These are phyloP conservation scores for Albugo candida DNA, from an alignment of 352 stramenopile species.

Conservation along the genomic window DNA sequence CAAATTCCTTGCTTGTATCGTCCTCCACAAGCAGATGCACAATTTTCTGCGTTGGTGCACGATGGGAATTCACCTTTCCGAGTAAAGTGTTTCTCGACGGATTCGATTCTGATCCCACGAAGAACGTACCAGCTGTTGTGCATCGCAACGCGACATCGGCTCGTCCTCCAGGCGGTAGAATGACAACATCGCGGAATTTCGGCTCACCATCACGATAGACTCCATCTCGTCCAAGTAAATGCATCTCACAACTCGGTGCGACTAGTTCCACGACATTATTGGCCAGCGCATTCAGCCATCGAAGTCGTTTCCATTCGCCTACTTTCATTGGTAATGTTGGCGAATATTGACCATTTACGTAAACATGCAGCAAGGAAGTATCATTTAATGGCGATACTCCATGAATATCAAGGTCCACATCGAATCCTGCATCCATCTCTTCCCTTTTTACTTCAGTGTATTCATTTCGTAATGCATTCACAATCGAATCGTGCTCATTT, in stretches of 20 bases:
- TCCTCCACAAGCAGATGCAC: conserved; percentile 26
- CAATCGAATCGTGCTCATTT: conserved; percentile 31
- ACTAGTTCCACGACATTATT: conserved; percentile 62
- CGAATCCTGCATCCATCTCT: conserved; percentile 12
- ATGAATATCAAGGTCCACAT: conserved; percentile 21
- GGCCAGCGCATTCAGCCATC: conserved; percentile 59
- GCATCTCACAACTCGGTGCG: conserved; percentile 24
- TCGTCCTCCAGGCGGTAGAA: conserved; percentile 41
- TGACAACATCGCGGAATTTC: conserved; percentile 21
- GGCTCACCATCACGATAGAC: conserved; percentile 30
- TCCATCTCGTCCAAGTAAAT: conserved; percentile 47
- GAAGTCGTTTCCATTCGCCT: conserved; percentile 37
- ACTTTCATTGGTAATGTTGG: conserved; percentile 28
- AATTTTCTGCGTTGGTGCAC: conserved; percentile 43
- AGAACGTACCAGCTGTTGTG: conserved; percentile 25
- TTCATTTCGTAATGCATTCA: conserved; percentile 35
- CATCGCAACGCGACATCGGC: conserved; percentile 42
- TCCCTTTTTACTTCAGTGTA: conserved; percentile 11
- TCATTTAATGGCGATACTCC: conserved; percentile 35
- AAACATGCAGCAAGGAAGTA: conserved; percentile 44
- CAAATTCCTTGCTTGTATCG: conserved; percentile 10
- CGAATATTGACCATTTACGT: conserved; percentile 57
- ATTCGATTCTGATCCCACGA: conserved; percentile 39
- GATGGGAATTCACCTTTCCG: conserved; percentile 38
- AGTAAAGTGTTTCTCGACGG: conserved; percentile 33